Percentiles rank a stretch among this genome's conserved stretches.
Conservation (phyloP, 192 early-diverging fungal genomes). For the Paraglomus occultum region DNA sequence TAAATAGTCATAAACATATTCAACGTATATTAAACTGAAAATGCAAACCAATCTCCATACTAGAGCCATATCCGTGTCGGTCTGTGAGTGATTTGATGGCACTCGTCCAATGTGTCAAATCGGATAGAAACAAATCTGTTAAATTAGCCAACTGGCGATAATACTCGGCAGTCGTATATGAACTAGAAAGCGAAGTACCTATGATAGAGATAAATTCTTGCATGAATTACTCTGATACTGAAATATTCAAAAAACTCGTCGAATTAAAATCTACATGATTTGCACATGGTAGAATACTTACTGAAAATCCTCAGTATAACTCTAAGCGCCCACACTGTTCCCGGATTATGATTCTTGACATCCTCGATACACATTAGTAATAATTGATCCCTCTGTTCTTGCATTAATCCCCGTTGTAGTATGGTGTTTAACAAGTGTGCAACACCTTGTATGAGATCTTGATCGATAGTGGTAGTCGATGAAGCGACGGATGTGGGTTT, state of each 20-base stretch:
- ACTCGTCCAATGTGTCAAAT: conserved; percentile 29
- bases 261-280: too few relatives aligned
- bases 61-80: background rate
- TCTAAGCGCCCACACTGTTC: conserved; percentile 44
- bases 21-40: background rate
- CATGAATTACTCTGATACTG: background rate
- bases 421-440: conserved; percentile 34
- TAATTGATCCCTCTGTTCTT: conserved; percentile 34
- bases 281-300: conserved; percentile 11
- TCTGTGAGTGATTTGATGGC: conserved; percentile 23
- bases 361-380: conserved; percentile 38
- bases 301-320: conserved; percentile 40
- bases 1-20: background rate
- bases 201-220: background rate
- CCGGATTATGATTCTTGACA: conserved; percentile 41
- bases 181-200: conserved; percentile 21
- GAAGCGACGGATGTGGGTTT: conserved; percentile 6
- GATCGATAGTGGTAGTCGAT: conserved; percentile 28
- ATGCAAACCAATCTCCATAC: conserved; percentile 29
- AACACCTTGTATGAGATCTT: conserved; percentile 37
- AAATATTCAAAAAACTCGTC: conserved; percentile 10
- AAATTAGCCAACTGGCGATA: conserved; percentile 10
- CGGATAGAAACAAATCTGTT: conserved; percentile 29
- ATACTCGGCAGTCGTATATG: conserved; percentile 1
- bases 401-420: conserved; percentile 33